Conservation (phyloP, 2,329 filamentous ascomycete genomes). For the Cordyceps cicadae region DNA sequence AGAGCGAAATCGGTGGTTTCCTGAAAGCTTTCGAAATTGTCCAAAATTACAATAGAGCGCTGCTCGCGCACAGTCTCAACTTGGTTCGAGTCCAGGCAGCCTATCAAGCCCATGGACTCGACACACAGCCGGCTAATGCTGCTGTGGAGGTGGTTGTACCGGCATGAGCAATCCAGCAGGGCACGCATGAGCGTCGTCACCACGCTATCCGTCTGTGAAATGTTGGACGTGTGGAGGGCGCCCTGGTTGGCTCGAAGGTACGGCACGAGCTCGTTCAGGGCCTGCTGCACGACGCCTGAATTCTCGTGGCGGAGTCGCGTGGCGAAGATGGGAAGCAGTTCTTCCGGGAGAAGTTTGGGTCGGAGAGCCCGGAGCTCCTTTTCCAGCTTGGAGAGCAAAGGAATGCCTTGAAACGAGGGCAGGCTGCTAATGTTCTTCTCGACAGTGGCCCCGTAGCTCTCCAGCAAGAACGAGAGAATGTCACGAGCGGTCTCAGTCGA, state of each 20-base stretch:
- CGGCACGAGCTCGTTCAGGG: constrained; percentile 65
- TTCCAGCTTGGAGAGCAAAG: constrained; percentile 61
- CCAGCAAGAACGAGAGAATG: constrained; percentile 57
- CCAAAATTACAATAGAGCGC: constrained; percentile 73
- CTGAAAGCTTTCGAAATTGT: constrained; percentile 70
- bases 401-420: constrained; percentile 67
- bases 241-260: constrained; percentile 68
- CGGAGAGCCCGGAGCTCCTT: constrained; percentile 57
- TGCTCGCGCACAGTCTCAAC: constrained; percentile 73
- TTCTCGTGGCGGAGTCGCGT: constrained; percentile 75
- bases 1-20: constrained; percentile 83
- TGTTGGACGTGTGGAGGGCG: constrained; percentile 68
- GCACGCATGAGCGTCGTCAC: constrained; percentile 65
- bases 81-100: constrained; percentile 84
- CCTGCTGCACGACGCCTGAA: constrained; percentile 73
- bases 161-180: constrained; percentile 76
- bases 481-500: constrained; percentile 52
- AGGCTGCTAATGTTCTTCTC: constrained; percentile 63
- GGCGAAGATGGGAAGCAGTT: constrained; percentile 62
- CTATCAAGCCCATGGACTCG: constrained; percentile 77
- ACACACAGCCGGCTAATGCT: constrained; percentile 68
- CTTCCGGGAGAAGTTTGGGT: constrained; percentile 37
- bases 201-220: constrained; percentile 72
- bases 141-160: constrained; percentile 60
- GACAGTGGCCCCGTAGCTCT: constrained; percentile 53